phyloP scores from a whole-genome alignment of 75 land plant species.

The Picea glauca region DNA sequence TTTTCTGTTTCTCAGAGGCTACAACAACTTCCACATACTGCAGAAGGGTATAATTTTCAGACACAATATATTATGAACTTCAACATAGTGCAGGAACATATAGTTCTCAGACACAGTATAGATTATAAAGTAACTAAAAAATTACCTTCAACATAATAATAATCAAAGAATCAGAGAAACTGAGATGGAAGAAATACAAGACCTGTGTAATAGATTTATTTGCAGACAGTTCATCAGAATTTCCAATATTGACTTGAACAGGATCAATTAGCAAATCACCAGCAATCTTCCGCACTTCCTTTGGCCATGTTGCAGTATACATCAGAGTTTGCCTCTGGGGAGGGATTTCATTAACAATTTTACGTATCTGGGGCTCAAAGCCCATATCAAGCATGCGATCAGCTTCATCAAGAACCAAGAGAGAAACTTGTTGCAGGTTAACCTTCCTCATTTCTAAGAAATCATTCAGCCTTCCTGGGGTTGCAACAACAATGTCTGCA shows the following conservation, averaged over 20 bases:
- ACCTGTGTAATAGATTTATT: constrained; percentile 99
- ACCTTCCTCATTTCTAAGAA: constrained; percentile 85
- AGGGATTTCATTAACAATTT: constrained; percentile 90
- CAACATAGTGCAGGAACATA: background rate
- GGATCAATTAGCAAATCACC: constrained; percentile 81
- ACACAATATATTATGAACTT: background rate
- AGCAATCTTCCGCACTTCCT: constrained; percentile 96
- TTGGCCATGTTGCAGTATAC: constrained; percentile 99
- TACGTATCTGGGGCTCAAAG: constrained; percentile 95
- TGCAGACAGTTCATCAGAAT: constrained; percentile 87
- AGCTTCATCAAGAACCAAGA: constrained; percentile 94
- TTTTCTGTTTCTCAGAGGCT: constrained; percentile 44
- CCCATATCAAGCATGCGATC: constrained; percentile 99
- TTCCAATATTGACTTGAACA: constrained; percentile 97
- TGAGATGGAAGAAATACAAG: background rate
- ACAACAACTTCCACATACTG: constrained; percentile 93
- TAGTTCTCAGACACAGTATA: background rate
- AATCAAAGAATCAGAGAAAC: background rate
- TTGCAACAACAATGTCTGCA: constrained; percentile 89
- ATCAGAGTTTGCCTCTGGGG: constrained; percentile 86
- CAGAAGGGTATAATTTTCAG: constrained; percentile 8
- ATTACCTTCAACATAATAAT: background rate
- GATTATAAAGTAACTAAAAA: background rate
- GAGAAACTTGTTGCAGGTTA: constrained; percentile 75
- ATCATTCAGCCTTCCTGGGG: constrained; percentile 95